Percentiles rank a stretch among this genome's conserved stretches.
phyloP scores from a whole-genome alignment of 176 grass and related monocot genomes.

The Stipa capillata region DNA sequence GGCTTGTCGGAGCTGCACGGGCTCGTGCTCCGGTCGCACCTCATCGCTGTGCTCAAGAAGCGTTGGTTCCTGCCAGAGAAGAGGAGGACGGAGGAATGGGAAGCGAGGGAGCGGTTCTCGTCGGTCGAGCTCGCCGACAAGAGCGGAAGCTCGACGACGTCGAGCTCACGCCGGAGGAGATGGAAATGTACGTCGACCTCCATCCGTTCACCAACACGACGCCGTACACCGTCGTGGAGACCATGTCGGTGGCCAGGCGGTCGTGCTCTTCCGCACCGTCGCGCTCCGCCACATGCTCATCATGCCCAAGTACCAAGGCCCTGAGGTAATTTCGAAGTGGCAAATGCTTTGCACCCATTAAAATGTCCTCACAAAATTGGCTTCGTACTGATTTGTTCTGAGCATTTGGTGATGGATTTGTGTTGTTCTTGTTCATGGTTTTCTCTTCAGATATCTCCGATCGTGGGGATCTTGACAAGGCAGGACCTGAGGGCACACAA shows the following conservation, averaged over 20 bases:
- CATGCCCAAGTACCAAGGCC: conserved; percentile 82
- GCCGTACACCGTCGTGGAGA: conserved; percentile 95
- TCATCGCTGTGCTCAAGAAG: conserved; percentile 61
- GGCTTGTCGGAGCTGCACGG: conserved; percentile 68
- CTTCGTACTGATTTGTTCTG: neutral
- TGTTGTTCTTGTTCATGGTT: neutral
- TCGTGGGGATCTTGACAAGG: conserved; percentile 87
- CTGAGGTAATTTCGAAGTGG: conserved; percentile 19
- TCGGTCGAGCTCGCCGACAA: conserved; percentile 66
- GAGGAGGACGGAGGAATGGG: conserved; percentile 67
- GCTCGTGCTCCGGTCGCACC: conserved; percentile 65
- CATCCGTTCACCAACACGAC: conserved; percentile 91
- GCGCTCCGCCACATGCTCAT: conserved; percentile 87
- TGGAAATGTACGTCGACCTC: conserved; percentile 80
- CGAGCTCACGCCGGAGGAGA: conserved; percentile 48
- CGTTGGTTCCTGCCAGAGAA: conserved; percentile 64
- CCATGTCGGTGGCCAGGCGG: conserved; percentile 88
- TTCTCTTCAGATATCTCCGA: conserved; percentile 53
- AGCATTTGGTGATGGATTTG: neutral
- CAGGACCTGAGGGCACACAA: conserved; percentile 81
- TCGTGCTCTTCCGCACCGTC: conserved; percentile 75
- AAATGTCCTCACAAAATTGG: neutral
- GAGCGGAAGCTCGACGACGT: conserved; percentile 14
- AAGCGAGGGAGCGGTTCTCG: conserved; percentile 61
- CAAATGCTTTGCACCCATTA: neutral